phyloP scores from a whole-genome alignment of 306 rosid species.

The Fragaria ananassa region DNA sequence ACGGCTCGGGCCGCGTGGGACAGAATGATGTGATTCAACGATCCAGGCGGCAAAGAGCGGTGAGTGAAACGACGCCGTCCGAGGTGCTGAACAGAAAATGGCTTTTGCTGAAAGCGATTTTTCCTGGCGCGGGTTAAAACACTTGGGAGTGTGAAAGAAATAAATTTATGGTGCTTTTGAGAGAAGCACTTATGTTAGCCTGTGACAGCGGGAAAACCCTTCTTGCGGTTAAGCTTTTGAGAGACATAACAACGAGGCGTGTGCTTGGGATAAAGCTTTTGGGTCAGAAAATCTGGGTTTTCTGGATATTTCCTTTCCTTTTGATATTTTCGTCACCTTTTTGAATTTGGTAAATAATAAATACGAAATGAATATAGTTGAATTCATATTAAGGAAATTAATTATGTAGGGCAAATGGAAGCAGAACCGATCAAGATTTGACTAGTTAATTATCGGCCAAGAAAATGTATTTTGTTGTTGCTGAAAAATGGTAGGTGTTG shows the following conservation, averaged over 20 bases:
- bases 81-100: conserved; percentile 1
- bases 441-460: too few species aligned
- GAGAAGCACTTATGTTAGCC: neutral
- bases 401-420: too few species aligned
- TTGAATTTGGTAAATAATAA: neutral
- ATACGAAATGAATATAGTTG: neutral
- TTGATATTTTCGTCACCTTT: neutral
- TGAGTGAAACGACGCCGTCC: conserved; percentile 31
- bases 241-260: conserved; percentile 35
- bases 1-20: conserved; percentile 11
- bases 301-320: neutral
- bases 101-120: neutral
- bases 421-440: too few species aligned
- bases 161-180: conserved; percentile 15
- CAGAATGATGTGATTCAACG: conserved; percentile 15
- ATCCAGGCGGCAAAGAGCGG: conserved; percentile 3
- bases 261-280: conserved; percentile 7
- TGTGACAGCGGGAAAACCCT: conserved; percentile 34
- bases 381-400: neutral
- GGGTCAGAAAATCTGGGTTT: neutral
- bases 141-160: neutral
- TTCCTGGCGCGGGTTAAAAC: neutral
- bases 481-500: too few species aligned
- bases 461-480: too few species aligned
- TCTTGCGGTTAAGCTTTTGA: conserved; percentile 27